Conservation (phyloP, 805 yeast species). For the Sugiyamaella floridensis region DNA sequence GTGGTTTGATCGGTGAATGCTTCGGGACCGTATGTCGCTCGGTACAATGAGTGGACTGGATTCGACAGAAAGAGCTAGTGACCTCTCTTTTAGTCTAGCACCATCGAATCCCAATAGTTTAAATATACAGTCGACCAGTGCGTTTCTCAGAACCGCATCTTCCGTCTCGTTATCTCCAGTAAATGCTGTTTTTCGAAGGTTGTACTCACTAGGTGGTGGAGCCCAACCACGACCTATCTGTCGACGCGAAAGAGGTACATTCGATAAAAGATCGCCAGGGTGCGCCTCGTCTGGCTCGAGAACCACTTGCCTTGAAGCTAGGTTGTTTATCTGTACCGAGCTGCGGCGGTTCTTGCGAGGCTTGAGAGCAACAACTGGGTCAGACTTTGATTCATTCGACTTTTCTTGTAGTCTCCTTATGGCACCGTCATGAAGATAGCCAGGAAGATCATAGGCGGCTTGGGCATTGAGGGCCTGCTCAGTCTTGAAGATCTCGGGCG, state of each 20-base stretch:
- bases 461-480: conserved; percentile 58
- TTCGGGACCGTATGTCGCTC: background rate
- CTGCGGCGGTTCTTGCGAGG: conserved; percentile 6
- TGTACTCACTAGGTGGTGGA: background rate
- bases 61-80: conserved; percentile 12
- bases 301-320: conserved; percentile 19
- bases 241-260: conserved; percentile 47
- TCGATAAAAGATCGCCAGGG: conserved; percentile 81
- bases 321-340: conserved; percentile 5
- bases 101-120: conserved; percentile 56
- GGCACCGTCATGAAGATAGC: conserved; percentile 54
- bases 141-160: conserved; percentile 54
- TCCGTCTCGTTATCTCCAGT: conserved; percentile 66
- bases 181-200: conserved; percentile 23
- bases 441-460: conserved; percentile 48
- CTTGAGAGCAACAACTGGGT: conserved; percentile 7
- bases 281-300: conserved; percentile 40
- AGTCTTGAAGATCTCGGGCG: conserved; percentile 70
- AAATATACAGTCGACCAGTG: conserved; percentile 66
- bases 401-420: conserved; percentile 36
- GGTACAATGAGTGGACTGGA: conserved; percentile 17
- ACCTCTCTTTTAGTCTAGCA: conserved; percentile 13
- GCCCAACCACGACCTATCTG: conserved; percentile 9
- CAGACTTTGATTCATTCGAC: conserved; percentile 16
- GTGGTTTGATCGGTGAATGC: background rate